phyloP scores from a whole-genome alignment of 2,329 filamentous ascomycete species.

The Monascus ruber region DNA sequence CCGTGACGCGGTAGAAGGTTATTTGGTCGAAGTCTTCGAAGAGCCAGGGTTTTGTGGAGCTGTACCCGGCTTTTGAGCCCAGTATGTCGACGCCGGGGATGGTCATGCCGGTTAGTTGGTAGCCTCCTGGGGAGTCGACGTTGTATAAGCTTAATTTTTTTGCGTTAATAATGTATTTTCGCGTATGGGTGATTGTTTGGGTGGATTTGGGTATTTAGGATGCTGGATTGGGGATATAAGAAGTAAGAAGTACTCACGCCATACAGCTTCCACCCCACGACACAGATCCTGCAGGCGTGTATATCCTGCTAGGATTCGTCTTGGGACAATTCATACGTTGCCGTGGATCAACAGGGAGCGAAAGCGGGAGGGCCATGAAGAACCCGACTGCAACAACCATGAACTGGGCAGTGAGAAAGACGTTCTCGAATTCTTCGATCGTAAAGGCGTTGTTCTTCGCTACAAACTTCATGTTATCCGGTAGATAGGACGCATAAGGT shows the following conservation, averaged over 20 bases:
- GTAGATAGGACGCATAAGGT: constrained; percentile 50
- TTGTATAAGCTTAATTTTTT: constrained; percentile 35
- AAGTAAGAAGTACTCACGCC: constrained; percentile 12
- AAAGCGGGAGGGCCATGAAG: constrained; percentile 43
- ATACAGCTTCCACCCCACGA: constrained; percentile 47
- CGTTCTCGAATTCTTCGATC: constrained; percentile 38
- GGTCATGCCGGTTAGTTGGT: constrained; percentile 43
- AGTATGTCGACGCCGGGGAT: constrained; percentile 44
- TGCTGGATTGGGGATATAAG: background rate
- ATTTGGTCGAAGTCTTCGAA: constrained; percentile 48
- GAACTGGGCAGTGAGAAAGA: constrained; percentile 40
- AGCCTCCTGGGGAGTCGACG: constrained; percentile 46
- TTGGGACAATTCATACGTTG: constrained; percentile 45
- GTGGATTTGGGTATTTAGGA: no score
- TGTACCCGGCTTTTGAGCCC: constrained; percentile 41
- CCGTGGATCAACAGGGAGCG: constrained; percentile 43
- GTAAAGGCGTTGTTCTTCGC: constrained; percentile 44
- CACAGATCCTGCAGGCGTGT: constrained; percentile 46
- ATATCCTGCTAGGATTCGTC: constrained; percentile 45
- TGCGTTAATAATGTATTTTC: no score
- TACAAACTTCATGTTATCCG: constrained; percentile 49
- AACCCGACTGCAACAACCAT: constrained; percentile 46
- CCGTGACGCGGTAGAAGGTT: constrained; percentile 43
- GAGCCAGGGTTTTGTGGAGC: constrained; percentile 38
- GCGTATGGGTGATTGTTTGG: no score